Evolutionary conservation across 2,329 filamentous ascomycete species (phyloP).

Genomic region (Aspergillus pseudoglaucus): DNA sequence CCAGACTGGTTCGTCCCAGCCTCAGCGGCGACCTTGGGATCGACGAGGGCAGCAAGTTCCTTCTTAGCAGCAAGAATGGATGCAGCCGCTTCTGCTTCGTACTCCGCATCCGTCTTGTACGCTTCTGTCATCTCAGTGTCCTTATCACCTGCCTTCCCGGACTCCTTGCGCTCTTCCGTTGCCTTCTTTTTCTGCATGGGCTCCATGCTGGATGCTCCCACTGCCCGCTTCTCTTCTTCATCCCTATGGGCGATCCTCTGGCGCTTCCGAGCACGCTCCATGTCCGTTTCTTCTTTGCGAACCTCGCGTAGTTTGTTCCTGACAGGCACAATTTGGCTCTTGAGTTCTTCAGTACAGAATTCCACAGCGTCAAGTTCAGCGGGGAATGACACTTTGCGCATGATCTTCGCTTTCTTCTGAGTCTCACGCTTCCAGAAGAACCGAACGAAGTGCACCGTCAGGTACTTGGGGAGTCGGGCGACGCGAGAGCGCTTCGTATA

Average conservation of each 20-base stretch:
- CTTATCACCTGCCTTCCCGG: conserved; percentile 44
- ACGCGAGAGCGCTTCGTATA: conserved; percentile 94
- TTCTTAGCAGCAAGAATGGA: conserved; percentile 76
- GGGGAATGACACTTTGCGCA: conserved; percentile 97
- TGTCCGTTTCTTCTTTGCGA: conserved; percentile 88
- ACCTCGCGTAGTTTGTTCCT: conserved; percentile 94
- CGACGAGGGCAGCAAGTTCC: conserved; percentile 73
- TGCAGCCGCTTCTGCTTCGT: conserved; percentile 76
- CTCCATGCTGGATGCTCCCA: conserved; percentile 30
- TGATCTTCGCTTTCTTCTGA: conserved; percentile 98
- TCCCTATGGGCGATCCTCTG: conserved; percentile 65
- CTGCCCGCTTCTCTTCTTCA: conserved; percentile 45
- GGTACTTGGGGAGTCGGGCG: conserved; percentile 82
- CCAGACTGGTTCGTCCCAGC: conserved; percentile 87
- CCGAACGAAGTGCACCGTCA: conserved; percentile 93
- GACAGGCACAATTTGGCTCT: conserved; percentile 77
- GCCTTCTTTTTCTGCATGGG: conserved; percentile 45
- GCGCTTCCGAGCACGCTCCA: conserved; percentile 84
- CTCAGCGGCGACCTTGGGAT: conserved; percentile 67
- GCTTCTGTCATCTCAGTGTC: conserved; percentile 67
- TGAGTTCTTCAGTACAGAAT: conserved; percentile 88
- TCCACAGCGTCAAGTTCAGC: conserved; percentile 88
- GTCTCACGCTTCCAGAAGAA: conserved; percentile 97
- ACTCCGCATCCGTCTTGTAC: conserved; percentile 90
- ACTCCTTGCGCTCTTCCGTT: conserved; percentile 45